Evolutionary conservation across 2,329 filamentous ascomycete genomes (phyloP).

Genomic region (Mycosphaerella sp.): DNA sequence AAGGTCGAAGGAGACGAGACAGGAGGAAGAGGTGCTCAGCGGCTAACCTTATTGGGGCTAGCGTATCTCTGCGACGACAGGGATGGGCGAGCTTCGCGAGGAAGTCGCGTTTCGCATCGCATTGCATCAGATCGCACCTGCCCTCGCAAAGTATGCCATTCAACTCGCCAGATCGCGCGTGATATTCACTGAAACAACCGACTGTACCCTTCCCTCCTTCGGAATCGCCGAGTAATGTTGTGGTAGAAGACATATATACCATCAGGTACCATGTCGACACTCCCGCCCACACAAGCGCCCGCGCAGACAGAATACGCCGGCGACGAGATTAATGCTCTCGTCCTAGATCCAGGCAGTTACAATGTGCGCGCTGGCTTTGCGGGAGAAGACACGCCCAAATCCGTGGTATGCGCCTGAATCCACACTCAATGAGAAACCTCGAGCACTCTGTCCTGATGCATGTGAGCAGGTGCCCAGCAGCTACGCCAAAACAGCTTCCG

Average conservation of each 20-base stretch:
- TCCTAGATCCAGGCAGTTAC: conserved; percentile 91
- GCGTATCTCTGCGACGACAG: no score
- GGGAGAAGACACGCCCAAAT: conserved; percentile 95
- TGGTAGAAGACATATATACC: no score
- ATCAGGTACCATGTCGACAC: conserved; percentile 18
- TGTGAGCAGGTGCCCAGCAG: conserved; percentile 56
- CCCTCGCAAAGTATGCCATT: background rate
- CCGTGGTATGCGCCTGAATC: conserved; percentile 51
- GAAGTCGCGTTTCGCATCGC: background rate
- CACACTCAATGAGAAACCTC: background rate
- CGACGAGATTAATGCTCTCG: conserved; percentile 97
- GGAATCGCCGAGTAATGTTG: no score
- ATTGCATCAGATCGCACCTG: background rate
- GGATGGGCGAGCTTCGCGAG: background rate
- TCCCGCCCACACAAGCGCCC: conserved; percentile 33
- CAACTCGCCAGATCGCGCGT: background rate
- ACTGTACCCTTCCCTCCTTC: no score
- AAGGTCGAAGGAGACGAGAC: no score
- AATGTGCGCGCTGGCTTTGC: conserved; percentile 91
- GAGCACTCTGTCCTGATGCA: background rate
- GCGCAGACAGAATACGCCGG: conserved; percentile 43
- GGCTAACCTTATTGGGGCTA: background rate
- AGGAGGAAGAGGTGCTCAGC: background rate
- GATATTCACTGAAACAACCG: background rate
- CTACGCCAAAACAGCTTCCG: conserved; percentile 60